Percentiles rank a stretch among this genome's conserved stretches.
Conservation (phyloP, 192 early-diverging fungal genomes). For the Spinellus fusiger region DNA sequence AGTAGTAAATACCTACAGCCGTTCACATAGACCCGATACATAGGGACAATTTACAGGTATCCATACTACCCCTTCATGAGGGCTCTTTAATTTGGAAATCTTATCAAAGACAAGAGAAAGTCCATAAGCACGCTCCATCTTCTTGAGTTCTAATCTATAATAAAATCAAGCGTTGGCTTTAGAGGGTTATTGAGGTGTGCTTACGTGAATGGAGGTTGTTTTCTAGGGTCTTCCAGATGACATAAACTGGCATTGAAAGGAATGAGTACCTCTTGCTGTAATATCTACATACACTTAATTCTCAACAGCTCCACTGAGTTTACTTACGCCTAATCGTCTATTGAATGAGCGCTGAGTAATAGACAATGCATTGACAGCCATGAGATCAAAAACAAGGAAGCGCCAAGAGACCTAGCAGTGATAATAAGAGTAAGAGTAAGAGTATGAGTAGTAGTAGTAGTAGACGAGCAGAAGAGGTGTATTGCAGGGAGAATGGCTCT, state of each 20-base stretch:
- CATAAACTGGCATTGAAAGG: slow-evolving; percentile 45
- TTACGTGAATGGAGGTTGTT: slow-evolving; percentile 58
- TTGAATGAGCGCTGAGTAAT: slow-evolving; percentile 54
- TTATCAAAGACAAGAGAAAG: slow-evolving; percentile 52
- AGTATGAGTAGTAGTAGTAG: not conserved
- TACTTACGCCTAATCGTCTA: slow-evolving; percentile 60
- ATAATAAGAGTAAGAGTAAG: not conserved
- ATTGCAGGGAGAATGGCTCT: not conserved
- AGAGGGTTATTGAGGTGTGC: not conserved
- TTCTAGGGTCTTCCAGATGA: slow-evolving; percentile 30
- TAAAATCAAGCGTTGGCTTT: not conserved
- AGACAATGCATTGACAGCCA: slow-evolving; percentile 52
- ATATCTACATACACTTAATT: slow-evolving; percentile 39
- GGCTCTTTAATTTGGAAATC: slow-evolving; percentile 59
- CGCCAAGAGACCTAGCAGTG: slow-evolving; percentile 40
- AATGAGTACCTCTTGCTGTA: slow-evolving; percentile 56
- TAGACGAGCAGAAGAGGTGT: not conserved
- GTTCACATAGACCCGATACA: slow-evolving; percentile 41
- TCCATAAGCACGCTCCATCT: slow-evolving; percentile 54
- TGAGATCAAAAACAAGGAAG: slow-evolving; percentile 58
- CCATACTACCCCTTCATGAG: slow-evolving; percentile 68
- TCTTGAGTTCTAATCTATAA: slow-evolving; percentile 53
- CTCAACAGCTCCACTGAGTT: not conserved
- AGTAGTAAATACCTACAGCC: slow-evolving; percentile 38
- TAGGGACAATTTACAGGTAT: slow-evolving; percentile 57